phyloP scores from a whole-genome alignment of 495 filamentous ascomycete species.

The Astrothelium macrocarpum region DNA sequence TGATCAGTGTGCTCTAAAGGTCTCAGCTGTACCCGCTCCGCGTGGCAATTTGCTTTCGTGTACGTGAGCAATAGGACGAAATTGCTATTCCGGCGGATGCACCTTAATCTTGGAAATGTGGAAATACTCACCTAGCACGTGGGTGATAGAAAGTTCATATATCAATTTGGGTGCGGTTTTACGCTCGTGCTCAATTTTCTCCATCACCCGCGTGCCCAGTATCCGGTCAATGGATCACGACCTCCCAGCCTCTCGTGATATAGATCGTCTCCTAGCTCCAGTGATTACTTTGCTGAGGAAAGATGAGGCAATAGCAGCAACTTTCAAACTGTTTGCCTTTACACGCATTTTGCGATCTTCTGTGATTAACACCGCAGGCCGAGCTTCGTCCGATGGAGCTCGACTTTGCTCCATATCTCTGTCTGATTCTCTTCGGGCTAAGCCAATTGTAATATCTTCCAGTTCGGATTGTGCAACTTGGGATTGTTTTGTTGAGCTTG shows the following conservation, averaged over 20 bases:
- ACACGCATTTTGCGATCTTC: conserved; percentile 11
- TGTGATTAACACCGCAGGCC: conserved; percentile 10
- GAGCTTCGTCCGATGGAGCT: background rate
- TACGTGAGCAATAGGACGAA: no score
- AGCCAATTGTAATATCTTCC: background rate
- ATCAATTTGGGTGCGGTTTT: no score
- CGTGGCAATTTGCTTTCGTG: no score
- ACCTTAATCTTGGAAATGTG: no score
- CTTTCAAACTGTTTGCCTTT: conserved; percentile 10
- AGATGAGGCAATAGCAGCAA: conserved; percentile 15
- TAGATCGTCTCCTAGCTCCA: background rate
- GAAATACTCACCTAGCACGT: background rate
- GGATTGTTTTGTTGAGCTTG: background rate
- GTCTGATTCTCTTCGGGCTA: background rate
- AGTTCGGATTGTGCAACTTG: background rate
- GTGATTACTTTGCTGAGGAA: conserved; percentile 10
- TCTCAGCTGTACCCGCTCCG: no score
- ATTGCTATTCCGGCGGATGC: no score
- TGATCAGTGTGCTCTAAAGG: no score
- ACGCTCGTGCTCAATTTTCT: no score
- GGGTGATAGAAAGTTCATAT: no score
- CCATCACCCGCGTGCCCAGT: no score
- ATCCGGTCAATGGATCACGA: background rate
- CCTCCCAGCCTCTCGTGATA: background rate
- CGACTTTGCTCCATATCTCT: background rate